A percentile compares a stretch with the other conserved stretches of the same genome.
Conservation (phyloP, 768 basidiomycete species). For the Obba rivulosa region DNA sequence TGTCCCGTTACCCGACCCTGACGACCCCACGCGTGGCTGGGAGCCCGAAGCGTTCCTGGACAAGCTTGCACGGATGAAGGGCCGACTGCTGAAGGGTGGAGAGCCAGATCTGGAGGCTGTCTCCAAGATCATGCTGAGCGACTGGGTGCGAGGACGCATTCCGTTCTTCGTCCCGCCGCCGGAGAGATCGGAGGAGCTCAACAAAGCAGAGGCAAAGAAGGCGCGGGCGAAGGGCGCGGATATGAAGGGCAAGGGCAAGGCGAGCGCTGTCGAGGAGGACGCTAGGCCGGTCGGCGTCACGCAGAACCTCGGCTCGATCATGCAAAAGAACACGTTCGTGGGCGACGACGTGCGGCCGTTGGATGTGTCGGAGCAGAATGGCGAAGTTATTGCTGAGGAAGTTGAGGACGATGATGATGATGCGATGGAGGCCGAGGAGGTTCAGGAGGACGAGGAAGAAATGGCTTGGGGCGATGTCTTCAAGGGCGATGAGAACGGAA, state of each 20-base stretch:
- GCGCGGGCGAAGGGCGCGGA: constrained; percentile 36
- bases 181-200: constrained; percentile 68
- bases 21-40: constrained; percentile 52
- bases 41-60: constrained; percentile 76
- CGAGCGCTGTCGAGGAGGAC: constrained; percentile 25
- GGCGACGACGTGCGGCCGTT: constrained; percentile 75
- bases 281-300: constrained; percentile 56
- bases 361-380: constrained; percentile 37
- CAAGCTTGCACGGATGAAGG: constrained; percentile 84
- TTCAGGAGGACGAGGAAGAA: constrained; percentile 34
- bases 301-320: constrained; percentile 82
- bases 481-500: constrained; percentile 34
- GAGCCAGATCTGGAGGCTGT: constrained; percentile 91
- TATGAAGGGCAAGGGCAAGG: constrained; percentile 48
- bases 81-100: constrained; percentile 87
- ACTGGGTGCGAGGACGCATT: constrained; percentile 96
- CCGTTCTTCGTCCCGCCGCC: constrained; percentile 95
- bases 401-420: constrained; percentile 34
- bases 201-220: constrained; percentile 49
- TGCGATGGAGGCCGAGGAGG: constrained; percentile 27
- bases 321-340: constrained; percentile 84
- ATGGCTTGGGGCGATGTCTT: constrained; percentile 89
- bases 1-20: constrained; percentile 55
- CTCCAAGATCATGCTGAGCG: constrained; percentile 90
- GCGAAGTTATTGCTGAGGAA: constrained; percentile 38